Percentiles rank a stretch among this genome's conserved stretches.
Evolutionary conservation across 2,329 filamentous ascomycete genomes (phyloP).

Genomic region (Pyrenochaeta sp.): DNA sequence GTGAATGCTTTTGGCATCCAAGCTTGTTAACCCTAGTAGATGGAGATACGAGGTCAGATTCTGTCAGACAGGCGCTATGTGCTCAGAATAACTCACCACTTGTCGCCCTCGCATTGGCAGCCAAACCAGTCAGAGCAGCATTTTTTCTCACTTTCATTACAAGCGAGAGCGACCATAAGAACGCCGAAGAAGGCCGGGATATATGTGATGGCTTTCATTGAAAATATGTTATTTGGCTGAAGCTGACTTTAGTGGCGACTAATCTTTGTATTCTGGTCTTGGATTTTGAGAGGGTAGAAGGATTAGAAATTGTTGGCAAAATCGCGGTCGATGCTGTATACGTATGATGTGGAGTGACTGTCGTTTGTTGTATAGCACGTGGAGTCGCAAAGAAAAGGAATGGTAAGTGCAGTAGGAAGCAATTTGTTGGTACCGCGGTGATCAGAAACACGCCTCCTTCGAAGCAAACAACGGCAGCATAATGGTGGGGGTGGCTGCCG

Average conservation of each 20-base stretch:
- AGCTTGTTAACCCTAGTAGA: neutral
- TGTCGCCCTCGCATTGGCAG: neutral
- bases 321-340: no score
- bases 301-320: neutral
- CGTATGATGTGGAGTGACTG: neutral
- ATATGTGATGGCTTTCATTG: neutral
- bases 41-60: neutral
- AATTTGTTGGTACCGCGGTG: neutral
- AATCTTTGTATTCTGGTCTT: neutral
- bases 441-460: neutral
- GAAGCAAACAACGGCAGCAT: no score
- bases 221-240: neutral
- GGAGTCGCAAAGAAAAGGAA: neutral
- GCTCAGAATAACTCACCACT: neutral
- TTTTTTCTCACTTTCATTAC: neutral
- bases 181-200: neutral
- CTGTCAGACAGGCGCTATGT: constrained; percentile 2
- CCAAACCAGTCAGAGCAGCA: neutral
- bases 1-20: neutral
- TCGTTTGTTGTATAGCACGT: neutral
- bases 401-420: neutral
- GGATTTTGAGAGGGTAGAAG: neutral
- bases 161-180: neutral
- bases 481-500: no score
- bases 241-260: neutral